Conservation (phyloP, 768 basidiomycete species). For the Imleria badia region DNA sequence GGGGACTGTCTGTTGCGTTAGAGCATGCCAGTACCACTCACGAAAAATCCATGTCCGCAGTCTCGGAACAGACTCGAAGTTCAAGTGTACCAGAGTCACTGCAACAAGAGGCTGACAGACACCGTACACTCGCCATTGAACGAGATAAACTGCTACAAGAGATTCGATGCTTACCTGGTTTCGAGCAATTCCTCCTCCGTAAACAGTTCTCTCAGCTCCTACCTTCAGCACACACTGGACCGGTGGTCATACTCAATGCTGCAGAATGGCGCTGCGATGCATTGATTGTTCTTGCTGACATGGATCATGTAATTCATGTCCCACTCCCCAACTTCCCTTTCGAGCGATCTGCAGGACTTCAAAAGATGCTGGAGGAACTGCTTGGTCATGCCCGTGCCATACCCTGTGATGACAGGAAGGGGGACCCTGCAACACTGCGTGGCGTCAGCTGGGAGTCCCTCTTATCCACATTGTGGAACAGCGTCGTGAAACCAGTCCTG, state of each 20-base stretch:
- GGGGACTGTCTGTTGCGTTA: neutral
- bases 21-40: neutral
- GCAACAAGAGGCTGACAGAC: neutral
- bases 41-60: neutral
- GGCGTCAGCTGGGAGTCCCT: too few relatives aligned
- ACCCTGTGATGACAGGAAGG: too few relatives aligned
- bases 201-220: neutral
- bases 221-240: neutral
- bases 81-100: neutral
- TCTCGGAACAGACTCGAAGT: neutral
- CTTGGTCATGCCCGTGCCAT: too few relatives aligned
- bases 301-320: conserved; percentile 4
- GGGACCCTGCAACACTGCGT: too few relatives aligned
- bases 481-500: conserved; percentile 1
- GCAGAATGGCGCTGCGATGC: too few relatives aligned
- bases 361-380: neutral
- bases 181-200: conserved; percentile 2
- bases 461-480: conserved; percentile 8
- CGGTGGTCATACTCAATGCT: too few relatives aligned
- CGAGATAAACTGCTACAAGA: neutral
- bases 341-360: neutral
- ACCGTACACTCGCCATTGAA: conserved; percentile 2
- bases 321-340: neutral
- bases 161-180: neutral
- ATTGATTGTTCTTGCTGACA: too few relatives aligned